Conservation (phyloP, 306 rosid species). For the Trichosanthes cucumerina region DNA sequence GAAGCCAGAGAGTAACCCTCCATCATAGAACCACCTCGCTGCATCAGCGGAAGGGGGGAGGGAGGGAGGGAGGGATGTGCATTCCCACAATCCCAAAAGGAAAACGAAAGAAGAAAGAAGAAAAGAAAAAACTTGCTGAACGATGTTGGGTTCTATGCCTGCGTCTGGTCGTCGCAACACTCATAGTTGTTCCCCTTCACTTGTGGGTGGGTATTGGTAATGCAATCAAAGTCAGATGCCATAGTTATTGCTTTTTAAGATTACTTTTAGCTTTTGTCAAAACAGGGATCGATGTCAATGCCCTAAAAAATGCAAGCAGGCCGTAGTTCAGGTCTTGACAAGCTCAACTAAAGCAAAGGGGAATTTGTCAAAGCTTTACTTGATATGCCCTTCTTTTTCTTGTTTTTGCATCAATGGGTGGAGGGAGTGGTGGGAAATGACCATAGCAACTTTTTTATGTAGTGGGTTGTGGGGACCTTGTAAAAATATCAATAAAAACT, state of each 20-base stretch:
- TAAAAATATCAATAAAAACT: constrained; percentile 23
- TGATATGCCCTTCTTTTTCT: constrained; percentile 45
- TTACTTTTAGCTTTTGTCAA: constrained; percentile 48
- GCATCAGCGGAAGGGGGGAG: constrained; percentile 11
- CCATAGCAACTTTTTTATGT: constrained; percentile 41
- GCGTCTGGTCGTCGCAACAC: constrained; percentile 34
- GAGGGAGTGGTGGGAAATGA: constrained; percentile 79
- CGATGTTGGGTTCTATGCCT: constrained; percentile 33
- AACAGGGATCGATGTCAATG: constrained; percentile 55
- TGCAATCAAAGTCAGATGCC: constrained; percentile 95
- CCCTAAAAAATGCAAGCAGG: constrained; percentile 35
- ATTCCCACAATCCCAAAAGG: constrained; percentile 19
- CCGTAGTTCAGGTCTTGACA: constrained; percentile 35
- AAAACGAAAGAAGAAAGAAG: neutral
- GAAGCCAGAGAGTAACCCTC: constrained; percentile 74
- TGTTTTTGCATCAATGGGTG: constrained; percentile 34
- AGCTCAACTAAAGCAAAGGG: constrained; percentile 44
- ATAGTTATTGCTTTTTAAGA: constrained; percentile 34
- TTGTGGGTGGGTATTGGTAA: constrained; percentile 21
- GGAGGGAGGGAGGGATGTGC: constrained; percentile 12
- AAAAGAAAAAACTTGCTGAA: constrained; percentile 15
- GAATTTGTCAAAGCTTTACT: constrained; percentile 56
- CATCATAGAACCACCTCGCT: constrained; percentile 36
- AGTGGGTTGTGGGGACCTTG: constrained; percentile 90
- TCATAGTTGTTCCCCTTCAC: constrained; percentile 34